A percentile compares a stretch with the other conserved stretches of the same genome.
phyloP scores from a whole-genome alignment of 2,329 filamentous ascomycete genomes.

The Trichoderma sp. region DNA sequence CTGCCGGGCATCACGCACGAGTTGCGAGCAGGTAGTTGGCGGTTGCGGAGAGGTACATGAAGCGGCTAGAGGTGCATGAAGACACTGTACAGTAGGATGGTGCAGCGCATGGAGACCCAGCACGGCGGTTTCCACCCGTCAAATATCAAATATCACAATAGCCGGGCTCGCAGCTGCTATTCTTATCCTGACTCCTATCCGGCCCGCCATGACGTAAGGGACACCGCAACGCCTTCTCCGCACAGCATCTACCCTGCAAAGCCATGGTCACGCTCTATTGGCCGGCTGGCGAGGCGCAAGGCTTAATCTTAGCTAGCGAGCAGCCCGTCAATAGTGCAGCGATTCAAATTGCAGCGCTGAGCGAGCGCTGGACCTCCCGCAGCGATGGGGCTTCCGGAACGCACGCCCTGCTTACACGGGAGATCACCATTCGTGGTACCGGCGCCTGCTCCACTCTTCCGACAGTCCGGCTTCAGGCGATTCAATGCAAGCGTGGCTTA shows the following conservation, averaged over 20 bases:
- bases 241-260: neutral
- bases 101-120: neutral
- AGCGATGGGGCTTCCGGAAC: conserved; percentile 11
- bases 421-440: conserved; percentile 24
- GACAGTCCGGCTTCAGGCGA: neutral
- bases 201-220: conserved; percentile 18
- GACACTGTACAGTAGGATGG: too few species aligned
- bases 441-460: conserved; percentile 18
- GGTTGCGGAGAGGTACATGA: neutral
- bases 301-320: neutral
- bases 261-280: too few species aligned
- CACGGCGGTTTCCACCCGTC: neutral
- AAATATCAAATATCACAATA: conserved; percentile 16
- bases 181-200: neutral
- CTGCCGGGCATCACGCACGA: conserved; percentile 8
- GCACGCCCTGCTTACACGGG: conserved; percentile 19
- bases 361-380: neutral
- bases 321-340: neutral
- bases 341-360: neutral
- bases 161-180: neutral
- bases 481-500: conserved; percentile 19
- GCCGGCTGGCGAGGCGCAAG: neutral
- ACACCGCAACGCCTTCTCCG: conserved; percentile 3
- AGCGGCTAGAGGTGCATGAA: conserved; percentile 2
- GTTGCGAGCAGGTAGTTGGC: too few species aligned